Evolutionary conservation across 805 yeast genomes (phyloP).

Genomic region (Yarrowia yakushimensis): DNA sequence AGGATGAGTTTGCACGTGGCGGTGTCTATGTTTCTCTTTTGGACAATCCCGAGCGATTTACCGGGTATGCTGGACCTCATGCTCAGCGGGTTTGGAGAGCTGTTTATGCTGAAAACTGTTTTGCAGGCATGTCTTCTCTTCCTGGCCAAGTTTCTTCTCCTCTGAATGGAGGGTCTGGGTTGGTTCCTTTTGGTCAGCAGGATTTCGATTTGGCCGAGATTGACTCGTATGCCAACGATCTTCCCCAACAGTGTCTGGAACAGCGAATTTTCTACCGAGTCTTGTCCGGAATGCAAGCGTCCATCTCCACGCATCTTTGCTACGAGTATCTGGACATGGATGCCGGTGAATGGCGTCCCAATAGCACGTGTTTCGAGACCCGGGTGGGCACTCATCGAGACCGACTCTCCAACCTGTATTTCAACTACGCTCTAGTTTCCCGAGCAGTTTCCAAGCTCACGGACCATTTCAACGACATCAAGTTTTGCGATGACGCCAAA

Average conservation of each 20-base stretch:
- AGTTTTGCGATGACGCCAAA: slow-evolving; percentile 38
- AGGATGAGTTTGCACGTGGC: slow-evolving; percentile 39
- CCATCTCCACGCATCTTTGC: slow-evolving; percentile 88
- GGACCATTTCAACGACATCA: slow-evolving; percentile 49
- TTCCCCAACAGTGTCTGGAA: slow-evolving; percentile 66
- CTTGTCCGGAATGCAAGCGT: slow-evolving; percentile 91
- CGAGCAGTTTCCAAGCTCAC: slow-evolving; percentile 72
- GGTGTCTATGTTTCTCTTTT: slow-evolving; percentile 78
- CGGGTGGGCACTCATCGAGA: slow-evolving; percentile 90
- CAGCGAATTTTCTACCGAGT: slow-evolving; percentile 84
- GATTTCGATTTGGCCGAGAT: slow-evolving; percentile 31
- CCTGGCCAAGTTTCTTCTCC: slow-evolving; percentile 16
- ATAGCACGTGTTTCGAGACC: slow-evolving; percentile 74
- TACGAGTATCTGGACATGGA: slow-evolving; percentile 71
- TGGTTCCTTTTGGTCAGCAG: slow-evolving; percentile 29
- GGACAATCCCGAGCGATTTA: slow-evolving; percentile 91
- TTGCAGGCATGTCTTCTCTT: slow-evolving; percentile 43
- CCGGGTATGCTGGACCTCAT: slow-evolving; percentile 93
- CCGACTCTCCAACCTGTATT: slow-evolving; percentile 81
- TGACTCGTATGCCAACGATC: slow-evolving; percentile 38
- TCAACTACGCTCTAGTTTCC: slow-evolving; percentile 84
- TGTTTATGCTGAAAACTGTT: slow-evolving; percentile 88
- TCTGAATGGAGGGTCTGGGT: slow-evolving; percentile 21
- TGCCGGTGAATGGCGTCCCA: slow-evolving; percentile 81
- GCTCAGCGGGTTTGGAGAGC: slow-evolving; percentile 91